A percentile compares a stretch with the other conserved stretches of the same genome.
phyloP scores from a whole-genome alignment of 2,329 filamentous ascomycete genomes.

The Aspergillus aculeatinus region DNA sequence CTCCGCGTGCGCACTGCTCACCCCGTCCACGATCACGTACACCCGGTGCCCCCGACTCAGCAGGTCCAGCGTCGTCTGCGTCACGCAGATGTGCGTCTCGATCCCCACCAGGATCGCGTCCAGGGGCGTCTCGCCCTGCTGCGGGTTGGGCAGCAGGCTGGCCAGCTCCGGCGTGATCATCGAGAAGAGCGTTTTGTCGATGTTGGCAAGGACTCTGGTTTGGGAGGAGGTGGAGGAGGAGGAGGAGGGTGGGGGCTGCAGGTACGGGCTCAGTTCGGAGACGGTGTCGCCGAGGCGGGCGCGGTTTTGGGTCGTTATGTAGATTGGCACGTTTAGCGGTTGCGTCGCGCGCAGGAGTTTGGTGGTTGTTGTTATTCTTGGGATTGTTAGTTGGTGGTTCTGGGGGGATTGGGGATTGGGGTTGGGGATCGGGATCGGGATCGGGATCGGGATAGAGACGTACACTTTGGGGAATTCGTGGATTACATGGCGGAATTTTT shows the following conservation, averaged over 20 bases:
- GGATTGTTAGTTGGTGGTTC: background rate
- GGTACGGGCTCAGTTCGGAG: slow-evolving; percentile 63
- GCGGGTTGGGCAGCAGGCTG: slow-evolving; percentile 28
- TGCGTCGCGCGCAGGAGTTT: slow-evolving; percentile 65
- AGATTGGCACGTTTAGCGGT: slow-evolving; percentile 65
- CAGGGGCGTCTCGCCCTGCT: slow-evolving; percentile 40
- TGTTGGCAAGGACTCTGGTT: slow-evolving; percentile 54
- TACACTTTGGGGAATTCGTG: slow-evolving; percentile 82
- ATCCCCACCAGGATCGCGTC: slow-evolving; percentile 83
- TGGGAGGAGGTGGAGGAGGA: slow-evolving; percentile 6
- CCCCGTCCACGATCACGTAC: slow-evolving; percentile 84
- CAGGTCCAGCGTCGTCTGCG: slow-evolving; percentile 85
- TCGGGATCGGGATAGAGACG: too few species aligned
- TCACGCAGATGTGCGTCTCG: slow-evolving; percentile 91
- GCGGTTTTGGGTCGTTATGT: slow-evolving; percentile 81
- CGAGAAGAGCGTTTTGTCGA: slow-evolving; percentile 87
- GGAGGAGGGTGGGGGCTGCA: slow-evolving; percentile 11
- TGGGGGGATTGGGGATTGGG: background rate
- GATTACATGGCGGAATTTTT: slow-evolving; percentile 83
- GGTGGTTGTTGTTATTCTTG: slow-evolving; percentile 62
- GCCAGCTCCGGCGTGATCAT: slow-evolving; percentile 76
- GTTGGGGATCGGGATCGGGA: background rate
- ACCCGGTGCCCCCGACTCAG: slow-evolving; percentile 73
- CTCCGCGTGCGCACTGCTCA: slow-evolving; percentile 80
- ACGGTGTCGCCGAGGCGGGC: slow-evolving; percentile 78